Conservation (phyloP, 805 yeast species). For the Saccharomycopsis lassenensis region DNA sequence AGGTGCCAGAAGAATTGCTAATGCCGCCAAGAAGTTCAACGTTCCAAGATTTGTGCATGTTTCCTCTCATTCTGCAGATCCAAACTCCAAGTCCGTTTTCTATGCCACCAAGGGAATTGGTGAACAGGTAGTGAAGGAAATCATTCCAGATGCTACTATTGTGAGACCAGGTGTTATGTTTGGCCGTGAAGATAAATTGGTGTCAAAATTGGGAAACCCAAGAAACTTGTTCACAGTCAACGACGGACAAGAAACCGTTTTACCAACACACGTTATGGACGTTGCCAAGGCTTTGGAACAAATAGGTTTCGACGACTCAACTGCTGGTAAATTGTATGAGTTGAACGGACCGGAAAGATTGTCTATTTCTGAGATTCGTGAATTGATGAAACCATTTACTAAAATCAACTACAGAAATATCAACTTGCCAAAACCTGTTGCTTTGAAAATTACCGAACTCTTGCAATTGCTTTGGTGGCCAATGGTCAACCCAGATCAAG, state of each 20-base stretch:
- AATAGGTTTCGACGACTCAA: slow-evolving; percentile 73
- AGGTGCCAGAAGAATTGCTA: slow-evolving; percentile 65
- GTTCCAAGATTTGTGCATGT: slow-evolving; percentile 72
- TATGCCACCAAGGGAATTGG: slow-evolving; percentile 73
- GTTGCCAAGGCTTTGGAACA: slow-evolving; percentile 70
- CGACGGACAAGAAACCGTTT: slow-evolving; percentile 46
- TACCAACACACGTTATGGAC: slow-evolving; percentile 69
- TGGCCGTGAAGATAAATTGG: slow-evolving; percentile 62
- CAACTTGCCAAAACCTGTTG: slow-evolving; percentile 30
- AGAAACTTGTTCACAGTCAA: slow-evolving; percentile 57
- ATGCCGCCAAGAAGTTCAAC: slow-evolving; percentile 55
- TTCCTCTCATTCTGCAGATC: slow-evolving; percentile 66
- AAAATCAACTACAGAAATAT: slow-evolving; percentile 28
- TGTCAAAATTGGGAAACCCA: slow-evolving; percentile 47
- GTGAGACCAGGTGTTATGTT: slow-evolving; percentile 78
- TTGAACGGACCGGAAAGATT: slow-evolving; percentile 62
- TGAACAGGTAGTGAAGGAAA: slow-evolving; percentile 58
- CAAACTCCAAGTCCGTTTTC: slow-evolving; percentile 55
- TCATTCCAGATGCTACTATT: slow-evolving; percentile 65
- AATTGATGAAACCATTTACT: slow-evolving; percentile 56
- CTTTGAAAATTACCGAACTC: slow-evolving; percentile 26
- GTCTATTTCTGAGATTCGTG: slow-evolving; percentile 52
- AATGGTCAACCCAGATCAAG: slow-evolving; percentile 54
- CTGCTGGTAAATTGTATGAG: slow-evolving; percentile 67
- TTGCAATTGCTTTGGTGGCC: slow-evolving; percentile 34